Percentiles rank a stretch among this genome's conserved stretches.
Conservation (phyloP, 352 stramenopile genomes). For the Globisporangium polare region DNA sequence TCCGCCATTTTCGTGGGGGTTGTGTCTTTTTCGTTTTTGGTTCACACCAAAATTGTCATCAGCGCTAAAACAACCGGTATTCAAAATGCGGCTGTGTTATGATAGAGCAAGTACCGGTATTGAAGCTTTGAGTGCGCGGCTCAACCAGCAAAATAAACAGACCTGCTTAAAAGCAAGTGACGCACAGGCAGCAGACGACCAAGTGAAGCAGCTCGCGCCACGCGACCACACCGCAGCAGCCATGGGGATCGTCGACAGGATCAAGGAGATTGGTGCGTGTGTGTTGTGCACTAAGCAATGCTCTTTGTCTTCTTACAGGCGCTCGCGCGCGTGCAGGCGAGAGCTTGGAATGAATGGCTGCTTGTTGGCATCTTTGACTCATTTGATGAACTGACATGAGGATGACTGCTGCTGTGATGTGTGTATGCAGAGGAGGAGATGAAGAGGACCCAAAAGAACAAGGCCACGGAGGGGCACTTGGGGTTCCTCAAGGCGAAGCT, state of each 20-base stretch:
- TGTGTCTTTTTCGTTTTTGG: neutral
- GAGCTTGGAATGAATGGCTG: neutral
- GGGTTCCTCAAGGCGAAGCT: constrained; percentile 98
- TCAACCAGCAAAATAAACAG: neutral
- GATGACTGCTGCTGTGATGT: neutral
- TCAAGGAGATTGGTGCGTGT: constrained; percentile 91
- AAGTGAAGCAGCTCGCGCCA: constrained; percentile 2
- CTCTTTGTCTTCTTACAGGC: neutral
- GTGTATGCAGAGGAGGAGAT: constrained; percentile 90
- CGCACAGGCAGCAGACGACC: neutral
- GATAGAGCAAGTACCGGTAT: neutral
- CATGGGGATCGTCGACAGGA: constrained; percentile 92
- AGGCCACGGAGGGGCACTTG: constrained; percentile 90
- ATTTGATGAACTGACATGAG: neutral
- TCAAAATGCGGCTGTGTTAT: neutral
- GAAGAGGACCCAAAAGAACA: constrained; percentile 98
- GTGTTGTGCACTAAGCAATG: neutral
- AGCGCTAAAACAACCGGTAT: neutral
- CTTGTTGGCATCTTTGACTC: neutral
- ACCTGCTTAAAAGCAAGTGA: neutral
- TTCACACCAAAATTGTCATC: neutral
- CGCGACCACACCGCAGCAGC: constrained; percentile 16
- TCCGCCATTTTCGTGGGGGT: constrained; percentile 10
- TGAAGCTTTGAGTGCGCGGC: neutral
- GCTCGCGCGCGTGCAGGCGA: neutral